Evolutionary conservation across 805 yeast species (phyloP), one percentile per base, ranked within the genome.

Genomic region (Nematodospora valgi): DNA sequence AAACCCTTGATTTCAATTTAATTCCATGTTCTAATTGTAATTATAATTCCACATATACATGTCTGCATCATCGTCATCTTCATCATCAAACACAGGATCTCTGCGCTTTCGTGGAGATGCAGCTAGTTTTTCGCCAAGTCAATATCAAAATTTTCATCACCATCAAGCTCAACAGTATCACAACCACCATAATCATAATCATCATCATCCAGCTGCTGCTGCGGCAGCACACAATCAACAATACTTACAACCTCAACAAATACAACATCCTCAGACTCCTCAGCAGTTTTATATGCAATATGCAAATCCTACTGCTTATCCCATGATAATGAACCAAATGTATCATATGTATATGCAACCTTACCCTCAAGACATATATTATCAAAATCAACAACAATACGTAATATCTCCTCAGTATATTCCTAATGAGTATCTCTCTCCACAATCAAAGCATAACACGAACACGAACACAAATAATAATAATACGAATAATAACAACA

Each of bases 31-130:
- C 32, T 14, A 14, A 10, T 9, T 28, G 22, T 19, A 11, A 22
- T 22, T 12, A 22, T 22, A n/a, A n/a, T n/a, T n/a, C n/a, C n/a
- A n/a, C n/a, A n/a, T n/a, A n/a, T n/a, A 35, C 35, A 45, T 43
- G 53, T 45, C 51, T 21, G 37, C 49, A 23, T 41, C 51, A 30
- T 21, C 22, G 39, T 44, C 58, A 35, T 46, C 57, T 34, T 52
- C 52, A 30, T 44, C 58, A 26, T 43, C 56, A 14, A 50, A 46
- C 33, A 39, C 58, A 26, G 64, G 65, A 6, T 56, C 64, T 34
- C 50, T 50, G 41, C 59, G 64, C 34, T 62, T 62, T 47, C 64
- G 67, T 46, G 57, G 59, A 25, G 67, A 61, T 48, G 67, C 64
- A 12, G 62, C 64, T 37, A 55, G 58, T 27, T 62, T 62, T 37